Base-by-base conservation (phyloP, 2,329 filamentous ascomycete genomes). In the Botryotinia globosa region DNA sequence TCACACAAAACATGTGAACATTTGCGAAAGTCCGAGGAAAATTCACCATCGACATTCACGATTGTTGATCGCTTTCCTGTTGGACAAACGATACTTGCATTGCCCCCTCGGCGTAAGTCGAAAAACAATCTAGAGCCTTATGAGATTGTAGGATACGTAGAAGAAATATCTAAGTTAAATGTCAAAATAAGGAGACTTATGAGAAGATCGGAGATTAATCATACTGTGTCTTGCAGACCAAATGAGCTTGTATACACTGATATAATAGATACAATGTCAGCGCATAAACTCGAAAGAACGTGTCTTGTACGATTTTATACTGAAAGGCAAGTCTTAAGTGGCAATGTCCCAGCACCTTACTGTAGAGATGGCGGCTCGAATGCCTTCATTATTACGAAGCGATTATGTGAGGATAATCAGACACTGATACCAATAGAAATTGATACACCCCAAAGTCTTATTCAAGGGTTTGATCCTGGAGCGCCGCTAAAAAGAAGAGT, bases 301-400 rank as follows among this genome's bases (percentile, higher is more conserved):
- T 95, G 92, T 74, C 80, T 87, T 1, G 82, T 95, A 1, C 85
- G 89, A 0, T 85, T 85, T 74, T 91, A 90, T 74, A 78, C 73
- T 0, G 75, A 79, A 0, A 77, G 77, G 0, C 82, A 87, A 16
- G 63, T 77, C 12, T 29, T 9, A 9, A 69, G 67, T 14, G 71
- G 80, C 3, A 72, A 77, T 0, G 84, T 94, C 4, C 86, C 88
- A 0, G 81, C 84, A 0, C 92, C 92, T 0, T 96, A 94, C 79
- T 83, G 89, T 75, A 84, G 88, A 1, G 82, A 86, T 32, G 93
- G 93, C 0, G 87, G 86, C 0, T 91, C 90, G 0, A 88, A 92
- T 74, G 85, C 86, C 25, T 95, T 91, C 78, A 92, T 85, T 73
- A 85, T 94, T 16, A 88, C 85, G 0, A 83, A 85, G 65, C 75